A percentile compares a stretch with the other conserved stretches of the same genome.
These are phyloP conservation scores for Macrolepiota albuminosa DNA, from an alignment of 768 basidiomycete species.

Conservation along the genomic window DNA sequence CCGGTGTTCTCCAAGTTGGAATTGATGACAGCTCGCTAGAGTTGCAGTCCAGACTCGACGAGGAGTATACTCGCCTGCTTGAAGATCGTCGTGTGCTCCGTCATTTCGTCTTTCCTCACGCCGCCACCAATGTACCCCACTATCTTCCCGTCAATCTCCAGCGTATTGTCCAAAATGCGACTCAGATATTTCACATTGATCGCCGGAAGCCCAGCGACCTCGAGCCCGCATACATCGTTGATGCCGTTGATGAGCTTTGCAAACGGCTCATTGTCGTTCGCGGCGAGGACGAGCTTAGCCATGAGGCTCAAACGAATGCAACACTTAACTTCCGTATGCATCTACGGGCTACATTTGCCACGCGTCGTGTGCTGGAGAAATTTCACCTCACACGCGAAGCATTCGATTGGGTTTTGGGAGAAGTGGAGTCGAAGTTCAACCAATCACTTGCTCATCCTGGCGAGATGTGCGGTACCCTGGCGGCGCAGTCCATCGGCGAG, in stretches of 20 bases:
- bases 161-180: slow-evolving; percentile 93
- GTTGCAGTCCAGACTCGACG: slow-evolving; percentile 80
- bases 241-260: slow-evolving; percentile 68
- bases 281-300: slow-evolving; percentile 71
- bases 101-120: slow-evolving; percentile 76
- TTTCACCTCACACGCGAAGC: slow-evolving; percentile 88
- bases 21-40: slow-evolving; percentile 81
- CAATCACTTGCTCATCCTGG: slow-evolving; percentile 88
- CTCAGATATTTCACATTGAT: slow-evolving; percentile 97
- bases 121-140: slow-evolving; percentile 65
- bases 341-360: slow-evolving; percentile 81
- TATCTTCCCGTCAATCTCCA: slow-evolving; percentile 94
- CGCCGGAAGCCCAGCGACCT: slow-evolving; percentile 90
- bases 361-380: slow-evolving; percentile 83
- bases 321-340: slow-evolving; percentile 93
- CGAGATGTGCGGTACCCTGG: slow-evolving; percentile 98
- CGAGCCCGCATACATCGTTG: slow-evolving; percentile 82
- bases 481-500: slow-evolving; percentile 98
- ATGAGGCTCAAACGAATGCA: slow-evolving; percentile 81
- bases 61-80: slow-evolving; percentile 51
- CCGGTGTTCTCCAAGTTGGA: slow-evolving; percentile 79
- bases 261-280: slow-evolving; percentile 83
- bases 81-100: slow-evolving; percentile 80
- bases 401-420: slow-evolving; percentile 97
- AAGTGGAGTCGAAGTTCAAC: slow-evolving; percentile 95